Conservation (phyloP, 2,329 filamentous ascomycete species). For the Fusarium hainanense region DNA sequence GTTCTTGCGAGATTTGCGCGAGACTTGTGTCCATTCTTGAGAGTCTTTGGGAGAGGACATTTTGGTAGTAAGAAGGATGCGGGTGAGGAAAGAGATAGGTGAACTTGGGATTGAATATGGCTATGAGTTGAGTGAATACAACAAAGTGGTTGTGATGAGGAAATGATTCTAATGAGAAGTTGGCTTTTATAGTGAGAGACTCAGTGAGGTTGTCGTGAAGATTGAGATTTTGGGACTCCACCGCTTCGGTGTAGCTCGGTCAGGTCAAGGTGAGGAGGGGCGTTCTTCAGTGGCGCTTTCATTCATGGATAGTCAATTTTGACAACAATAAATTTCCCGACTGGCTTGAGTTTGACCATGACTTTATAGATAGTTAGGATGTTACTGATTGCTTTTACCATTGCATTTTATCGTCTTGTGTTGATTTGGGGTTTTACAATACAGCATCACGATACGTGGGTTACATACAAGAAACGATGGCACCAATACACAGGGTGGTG, state of each 20-base stretch:
- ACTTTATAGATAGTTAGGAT: neutral
- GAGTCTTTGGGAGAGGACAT: constrained; percentile 30
- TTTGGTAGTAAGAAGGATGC: neutral
- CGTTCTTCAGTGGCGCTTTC: constrained; percentile 14
- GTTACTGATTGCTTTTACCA: neutral
- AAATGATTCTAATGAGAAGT: neutral
- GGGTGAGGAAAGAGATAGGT: neutral
- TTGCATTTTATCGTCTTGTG: neutral
- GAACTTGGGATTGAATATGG: neutral
- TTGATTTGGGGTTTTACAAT: neutral
- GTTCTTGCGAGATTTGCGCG: constrained; percentile 39
- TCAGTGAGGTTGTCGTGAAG: constrained; percentile 26
- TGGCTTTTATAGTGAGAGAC: constrained; percentile 12
- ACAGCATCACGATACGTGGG: neutral
- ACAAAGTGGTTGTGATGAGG: neutral
- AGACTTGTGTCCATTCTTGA: constrained; percentile 45
- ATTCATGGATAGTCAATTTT: neutral
- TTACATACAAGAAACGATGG: neutral
- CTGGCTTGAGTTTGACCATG: neutral
- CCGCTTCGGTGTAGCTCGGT: constrained; percentile 37
- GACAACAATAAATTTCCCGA: constrained; percentile 4
- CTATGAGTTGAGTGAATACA: too few species aligned
- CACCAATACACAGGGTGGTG: neutral
- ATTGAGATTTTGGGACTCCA: constrained; percentile 38
- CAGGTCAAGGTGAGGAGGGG: constrained; percentile 12